These are phyloP conservation scores for Apiospora phragmitis DNA, from an alignment of 2,329 filamentous ascomycete genomes.

Conservation along the genomic window DNA sequence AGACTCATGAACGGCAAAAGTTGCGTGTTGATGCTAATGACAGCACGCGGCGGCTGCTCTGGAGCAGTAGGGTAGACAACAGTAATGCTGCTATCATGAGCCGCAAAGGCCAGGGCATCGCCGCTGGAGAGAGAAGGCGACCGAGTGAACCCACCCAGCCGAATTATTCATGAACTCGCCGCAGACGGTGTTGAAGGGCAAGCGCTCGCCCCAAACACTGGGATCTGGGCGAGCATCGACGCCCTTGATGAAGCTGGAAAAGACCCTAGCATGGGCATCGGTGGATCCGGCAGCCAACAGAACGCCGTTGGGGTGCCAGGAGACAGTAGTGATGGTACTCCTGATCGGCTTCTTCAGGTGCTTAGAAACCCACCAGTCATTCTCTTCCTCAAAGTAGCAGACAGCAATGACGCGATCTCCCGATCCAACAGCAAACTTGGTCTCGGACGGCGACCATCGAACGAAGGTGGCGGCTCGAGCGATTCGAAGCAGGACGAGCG, in stretches of 20 bases:
- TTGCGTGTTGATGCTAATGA: conserved; percentile 87
- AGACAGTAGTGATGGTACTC: conserved; percentile 91
- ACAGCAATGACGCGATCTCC: conserved; percentile 93
- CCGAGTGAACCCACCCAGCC: conserved; percentile 93
- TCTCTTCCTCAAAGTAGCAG: conserved; percentile 99
- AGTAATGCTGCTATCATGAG: conserved; percentile 95
- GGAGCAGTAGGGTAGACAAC: conserved; percentile 92
- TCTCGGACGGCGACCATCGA: conserved; percentile 94
- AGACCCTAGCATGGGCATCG: conserved; percentile 91
- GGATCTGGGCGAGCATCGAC: conserved; percentile 84
- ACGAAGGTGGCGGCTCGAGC: conserved; percentile 96
- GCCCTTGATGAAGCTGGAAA: conserved; percentile 95
- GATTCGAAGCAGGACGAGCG: conserved; percentile 93
- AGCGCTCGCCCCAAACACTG: conserved; percentile 87
- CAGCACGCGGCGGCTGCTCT: conserved; percentile 86
- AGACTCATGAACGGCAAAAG: conserved; percentile 89
- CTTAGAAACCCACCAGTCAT: conserved; percentile 99
- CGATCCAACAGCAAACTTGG: conserved; percentile 96
- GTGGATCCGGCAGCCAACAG: conserved; percentile 94
- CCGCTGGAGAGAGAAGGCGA: conserved; percentile 91
- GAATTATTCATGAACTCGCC: conserved; percentile 96
- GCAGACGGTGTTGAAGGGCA: conserved; percentile 98
- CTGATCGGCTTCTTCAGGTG: conserved; percentile 99
- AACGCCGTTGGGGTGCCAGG: conserved; percentile 97
- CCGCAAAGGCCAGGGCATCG: conserved; percentile 88